Evolutionary conservation across 371 early-diverging fungal species (phyloP), one percentile per base, ranked within the genome.

Genomic region (Basidiobolus meristosporus): DNA sequence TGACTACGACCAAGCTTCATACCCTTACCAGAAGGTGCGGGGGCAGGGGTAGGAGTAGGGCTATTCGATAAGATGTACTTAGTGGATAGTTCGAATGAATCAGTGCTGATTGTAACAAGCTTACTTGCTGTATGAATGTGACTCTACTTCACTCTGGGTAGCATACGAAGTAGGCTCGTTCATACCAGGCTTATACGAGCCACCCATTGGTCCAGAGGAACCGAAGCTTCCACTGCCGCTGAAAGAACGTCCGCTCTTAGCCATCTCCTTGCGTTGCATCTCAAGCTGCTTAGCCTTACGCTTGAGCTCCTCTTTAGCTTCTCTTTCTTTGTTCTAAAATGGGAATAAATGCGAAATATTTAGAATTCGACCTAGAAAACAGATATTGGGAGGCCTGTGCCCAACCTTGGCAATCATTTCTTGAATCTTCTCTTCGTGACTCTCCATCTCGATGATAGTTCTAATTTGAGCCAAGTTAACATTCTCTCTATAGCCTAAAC

Each of bases 221-320:
- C 26, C 26, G 9, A 26, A 26, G 58, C 59, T 46, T 60, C 60
- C 65, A 17, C 48, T 34, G 18, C 41, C 41, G 5, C 42, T 26
- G 10, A 33, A 38, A 19, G 51, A 39, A 19, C 51, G 61, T 2
- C 84, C 88, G 34, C 73, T 69, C 55, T 79, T 83, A 5, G 71
- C 71, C 47, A 77, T 81, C 51, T 85, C 86, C 41, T 80, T 73
- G 42, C 74, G 71, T 59, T 91, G 88, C 67, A 79, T 60, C 21
- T 97, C 98, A 54, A 93, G 63, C 51, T 80, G 65, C 53, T 85
- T 81, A 17, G 90, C 90, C 44, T 87, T 78, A 45, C 88, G 60
- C 56, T 90, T 90, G 48, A 85, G 74, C 46, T 86, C 91, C 45
- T 90, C 89, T 66, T 85, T 90, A 7, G 98, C 98, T 50, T 97